Percentiles rank a stretch among this genome's conserved stretches.
These are phyloP conservation scores for Triticum timopheevii DNA, from an alignment of 176 grass and related monocot species.

Conservation along the genomic window DNA sequence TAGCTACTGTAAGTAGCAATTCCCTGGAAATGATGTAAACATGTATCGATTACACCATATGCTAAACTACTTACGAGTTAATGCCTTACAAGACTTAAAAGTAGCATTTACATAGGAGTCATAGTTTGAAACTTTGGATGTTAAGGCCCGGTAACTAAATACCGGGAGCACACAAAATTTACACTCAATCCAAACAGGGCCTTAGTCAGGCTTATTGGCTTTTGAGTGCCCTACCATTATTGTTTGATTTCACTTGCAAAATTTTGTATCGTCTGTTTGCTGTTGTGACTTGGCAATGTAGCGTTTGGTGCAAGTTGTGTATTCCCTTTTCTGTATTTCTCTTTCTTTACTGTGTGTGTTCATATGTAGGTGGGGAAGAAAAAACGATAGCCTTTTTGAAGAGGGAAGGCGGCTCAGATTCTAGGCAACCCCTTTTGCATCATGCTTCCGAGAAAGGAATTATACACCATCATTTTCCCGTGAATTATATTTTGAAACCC, in stretches of 20 bases:
- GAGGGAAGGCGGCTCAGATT: constrained; percentile 70
- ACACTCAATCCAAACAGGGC: background rate
- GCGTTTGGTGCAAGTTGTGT: background rate
- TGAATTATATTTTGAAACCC: constrained; percentile 83
- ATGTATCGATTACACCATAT: background rate
- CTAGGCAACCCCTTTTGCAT: constrained; percentile 63
- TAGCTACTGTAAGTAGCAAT: background rate
- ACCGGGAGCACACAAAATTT: background rate
- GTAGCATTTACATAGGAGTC: background rate
- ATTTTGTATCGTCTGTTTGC: background rate
- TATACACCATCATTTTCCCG: constrained; percentile 94
- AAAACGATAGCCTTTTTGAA: constrained; percentile 94
- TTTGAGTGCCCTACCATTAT: background rate
- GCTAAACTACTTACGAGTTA: background rate
- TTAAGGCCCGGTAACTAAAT: background rate
- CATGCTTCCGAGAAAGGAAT: constrained; percentile 64
- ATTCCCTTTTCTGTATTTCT: background rate
- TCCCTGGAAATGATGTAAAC: background rate
- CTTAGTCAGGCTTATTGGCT: background rate
- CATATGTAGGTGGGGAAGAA: constrained; percentile 81
- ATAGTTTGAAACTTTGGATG: background rate
- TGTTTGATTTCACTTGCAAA: background rate
- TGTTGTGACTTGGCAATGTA: background rate
- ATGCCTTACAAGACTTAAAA: background rate
- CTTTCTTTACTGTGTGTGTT: constrained; percentile 15